These are phyloP conservation scores for Aspergillus sparsus DNA, from an alignment of 495 filamentous ascomycete genomes.

Conservation along the genomic window DNA sequence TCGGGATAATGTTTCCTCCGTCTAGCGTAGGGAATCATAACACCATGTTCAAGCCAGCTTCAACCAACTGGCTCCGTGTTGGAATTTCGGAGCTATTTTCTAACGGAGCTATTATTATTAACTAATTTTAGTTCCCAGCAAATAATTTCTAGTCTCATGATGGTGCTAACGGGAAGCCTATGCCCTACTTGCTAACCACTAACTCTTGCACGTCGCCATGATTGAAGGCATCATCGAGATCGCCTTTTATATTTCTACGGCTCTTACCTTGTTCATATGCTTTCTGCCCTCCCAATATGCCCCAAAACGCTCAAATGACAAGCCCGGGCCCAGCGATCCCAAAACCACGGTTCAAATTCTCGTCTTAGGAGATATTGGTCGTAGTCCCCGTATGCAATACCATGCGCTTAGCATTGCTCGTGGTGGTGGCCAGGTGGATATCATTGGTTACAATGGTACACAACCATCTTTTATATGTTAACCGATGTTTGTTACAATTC, in stretches of 20 bases:
- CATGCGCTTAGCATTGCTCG: conserved; percentile 92
- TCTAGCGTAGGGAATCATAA: not conserved
- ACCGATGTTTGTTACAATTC: not conserved
- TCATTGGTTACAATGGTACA: conserved; percentile 84
- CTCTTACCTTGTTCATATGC: conserved; percentile 51
- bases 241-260: conserved; percentile 52
- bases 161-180: not conserved
- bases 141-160: not conserved
- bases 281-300: conserved; percentile 54
- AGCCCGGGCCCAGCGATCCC: conserved; percentile 18
- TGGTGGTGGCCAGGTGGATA: conserved; percentile 74
- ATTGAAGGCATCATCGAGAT: conserved; percentile 44
- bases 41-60: not conserved
- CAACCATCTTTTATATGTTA: conserved; percentile 7
- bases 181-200: not conserved
- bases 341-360: conserved; percentile 69
- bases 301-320: conserved; percentile 21
- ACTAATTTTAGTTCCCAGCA: not conserved
- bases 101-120: not conserved
- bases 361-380: conserved; percentile 97
- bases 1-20: conserved; percentile 21
- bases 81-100: not conserved
- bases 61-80: not conserved
- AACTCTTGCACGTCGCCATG: conserved; percentile 30
- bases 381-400: conserved; percentile 98